Base-by-base conservation (phyloP, 352 stramenopile genomes). In the Phytophthora chlamydospora region DNA sequence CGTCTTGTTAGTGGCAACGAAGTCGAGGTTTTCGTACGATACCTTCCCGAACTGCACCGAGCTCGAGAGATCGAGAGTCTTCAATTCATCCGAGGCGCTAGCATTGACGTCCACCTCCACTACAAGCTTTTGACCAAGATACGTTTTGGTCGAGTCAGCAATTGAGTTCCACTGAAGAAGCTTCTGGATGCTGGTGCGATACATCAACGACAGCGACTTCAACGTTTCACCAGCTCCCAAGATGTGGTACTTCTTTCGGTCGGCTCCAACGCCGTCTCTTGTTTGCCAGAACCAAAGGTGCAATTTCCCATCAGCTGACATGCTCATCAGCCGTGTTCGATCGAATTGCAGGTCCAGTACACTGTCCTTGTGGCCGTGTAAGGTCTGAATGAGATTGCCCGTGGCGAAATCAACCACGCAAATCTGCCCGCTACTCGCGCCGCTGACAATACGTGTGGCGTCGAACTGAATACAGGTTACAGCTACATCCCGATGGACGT, bases 401-500 rank as follows among this genome's bases (percentile, higher is more conserved):
- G 81, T 91, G 16, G 84, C 81, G 44, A 94, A 90, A 56, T 94
- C 83, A 4, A 76, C 85, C 14, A 94, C 76, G 31, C 77, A 91
- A 34, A 94, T 85, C 0, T 71, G 66, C 2, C 83, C 82, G 21
- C 73, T 76, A 2, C 55, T 69, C 0, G 67, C 71, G 4, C 81
- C 81, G 13, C 79, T 91, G 31, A 93, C 75, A 44, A 94, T 83
- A 2, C 83, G 83, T 31, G 75, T 91, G 24, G 85, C 80, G 11
- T 94, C 85, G 55, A 92, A 91, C 51, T 91, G 78, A 41, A 94
- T 61, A 35, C 85, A 90, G 4, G 73, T 78, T 14, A 94, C 71
- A 3, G 76, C 52, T 12, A 66, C 68, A 44, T 75, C 68, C 54
- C 46, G 55, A 58, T 94, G 69, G 0, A 83, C 66, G 49, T 89